Evolutionary conservation across 1,284 basidiomycete species (phyloP).

Genomic region (Cryptococcus jaspeensis): DNA sequence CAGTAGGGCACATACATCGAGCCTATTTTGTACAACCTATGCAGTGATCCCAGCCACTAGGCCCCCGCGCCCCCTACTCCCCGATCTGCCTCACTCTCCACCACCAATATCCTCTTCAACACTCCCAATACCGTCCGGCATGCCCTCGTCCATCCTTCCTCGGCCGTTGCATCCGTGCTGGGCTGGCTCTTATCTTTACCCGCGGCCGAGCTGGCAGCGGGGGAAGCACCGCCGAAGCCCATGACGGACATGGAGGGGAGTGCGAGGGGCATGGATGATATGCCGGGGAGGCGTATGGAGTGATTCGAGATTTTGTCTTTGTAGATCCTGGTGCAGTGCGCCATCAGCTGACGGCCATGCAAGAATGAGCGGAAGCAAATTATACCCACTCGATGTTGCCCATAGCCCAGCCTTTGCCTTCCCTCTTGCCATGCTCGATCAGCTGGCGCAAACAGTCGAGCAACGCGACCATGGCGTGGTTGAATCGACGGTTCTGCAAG

Average conservation of each 20-base stretch:
- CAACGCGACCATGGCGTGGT: slow-evolving; percentile 93
- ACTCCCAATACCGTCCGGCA: slow-evolving; percentile 85
- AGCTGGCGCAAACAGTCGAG: slow-evolving; percentile 90
- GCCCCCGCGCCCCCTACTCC: not conserved
- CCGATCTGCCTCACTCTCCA: slow-evolving; percentile 47
- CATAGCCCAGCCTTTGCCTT: slow-evolving; percentile 73
- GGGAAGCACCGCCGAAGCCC: slow-evolving; percentile 34
- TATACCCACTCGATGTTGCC: slow-evolving; percentile 60
- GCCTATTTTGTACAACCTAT: not conserved
- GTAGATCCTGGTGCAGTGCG: slow-evolving; percentile 61
- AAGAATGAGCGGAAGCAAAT: not conserved
- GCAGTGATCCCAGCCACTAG: no score
- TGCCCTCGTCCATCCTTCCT: slow-evolving; percentile 94
- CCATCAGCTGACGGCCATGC: slow-evolving; percentile 7
- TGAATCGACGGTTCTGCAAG: slow-evolving; percentile 91
- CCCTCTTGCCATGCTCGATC: slow-evolving; percentile 73
- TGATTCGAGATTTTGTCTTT: slow-evolving; percentile 96
- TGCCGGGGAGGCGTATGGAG: slow-evolving; percentile 67
- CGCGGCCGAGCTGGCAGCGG: not conserved
- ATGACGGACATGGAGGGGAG: slow-evolving; percentile 46
- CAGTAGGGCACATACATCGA: no score
- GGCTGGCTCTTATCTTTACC: not conserved
- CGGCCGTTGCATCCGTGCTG: slow-evolving; percentile 45
- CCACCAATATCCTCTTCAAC: slow-evolving; percentile 62
- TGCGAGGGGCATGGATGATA: slow-evolving; percentile 67